Conservation (phyloP, 2,329 filamentous ascomycete species). For the Aspergillus bombycis region DNA sequence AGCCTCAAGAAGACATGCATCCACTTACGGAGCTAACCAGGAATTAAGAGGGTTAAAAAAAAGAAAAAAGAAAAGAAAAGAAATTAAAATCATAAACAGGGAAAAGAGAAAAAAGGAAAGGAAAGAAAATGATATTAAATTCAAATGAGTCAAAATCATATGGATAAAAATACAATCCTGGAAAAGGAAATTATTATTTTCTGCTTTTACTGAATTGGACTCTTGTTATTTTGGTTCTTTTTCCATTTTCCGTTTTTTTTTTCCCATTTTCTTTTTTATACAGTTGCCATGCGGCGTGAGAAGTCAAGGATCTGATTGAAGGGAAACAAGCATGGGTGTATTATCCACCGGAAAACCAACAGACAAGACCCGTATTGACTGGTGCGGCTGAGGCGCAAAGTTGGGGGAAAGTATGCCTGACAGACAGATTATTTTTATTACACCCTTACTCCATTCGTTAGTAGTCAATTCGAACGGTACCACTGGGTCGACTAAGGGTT, state of each 20-base stretch:
- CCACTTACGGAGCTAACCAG: neutral
- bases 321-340: neutral
- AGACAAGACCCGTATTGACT: constrained; percentile 9
- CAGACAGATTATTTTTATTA: constrained; percentile 6
- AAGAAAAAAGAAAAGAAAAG: neutral
- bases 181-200: neutral
- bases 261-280: neutral
- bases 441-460: neutral
- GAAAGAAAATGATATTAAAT: constrained; percentile 3
- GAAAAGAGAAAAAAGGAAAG: neutral
- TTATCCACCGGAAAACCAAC: constrained; percentile 8
- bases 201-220: neutral
- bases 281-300: neutral
- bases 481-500: neutral
- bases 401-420: constrained; percentile 10
- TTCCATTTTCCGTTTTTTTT: neutral
- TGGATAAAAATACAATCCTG: neutral
- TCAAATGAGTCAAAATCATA: neutral
- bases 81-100: neutral
- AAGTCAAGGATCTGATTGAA: neutral
- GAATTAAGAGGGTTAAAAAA: neutral
- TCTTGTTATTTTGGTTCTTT: neutral
- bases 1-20: constrained; percentile 2
- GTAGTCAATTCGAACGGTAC: constrained; percentile 2
- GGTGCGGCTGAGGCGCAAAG: constrained; percentile 11